These are phyloP conservation scores for Botryosphaeria dothidea DNA, from an alignment of 2,329 filamentous ascomycete genomes.

Conservation along the genomic window DNA sequence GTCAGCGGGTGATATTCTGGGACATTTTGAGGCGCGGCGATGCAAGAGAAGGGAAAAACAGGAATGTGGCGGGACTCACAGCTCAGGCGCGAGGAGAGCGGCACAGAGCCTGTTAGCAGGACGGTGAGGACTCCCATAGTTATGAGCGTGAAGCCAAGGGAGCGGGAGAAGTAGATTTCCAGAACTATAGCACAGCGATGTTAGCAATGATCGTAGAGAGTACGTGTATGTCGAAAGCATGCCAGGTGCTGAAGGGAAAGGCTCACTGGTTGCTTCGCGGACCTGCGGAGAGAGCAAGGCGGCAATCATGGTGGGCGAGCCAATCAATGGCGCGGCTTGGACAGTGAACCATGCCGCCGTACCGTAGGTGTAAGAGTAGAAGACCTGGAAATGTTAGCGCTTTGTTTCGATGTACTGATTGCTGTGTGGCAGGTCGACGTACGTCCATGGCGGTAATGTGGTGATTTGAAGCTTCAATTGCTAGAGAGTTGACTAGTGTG, in stretches of 20 bases:
- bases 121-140: constrained; percentile 65
- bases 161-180: constrained; percentile 73
- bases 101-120: constrained; percentile 70
- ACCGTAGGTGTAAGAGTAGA: constrained; percentile 45
- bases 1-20: not conserved
- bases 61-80: not conserved
- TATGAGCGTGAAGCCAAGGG: constrained; percentile 67
- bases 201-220: not conserved
- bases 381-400: constrained; percentile 34
- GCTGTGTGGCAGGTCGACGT: not conserved
- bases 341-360: constrained; percentile 46
- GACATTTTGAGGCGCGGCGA: not conserved
- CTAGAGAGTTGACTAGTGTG: not conserved
- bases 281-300: constrained; percentile 60
- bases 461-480: not conserved
- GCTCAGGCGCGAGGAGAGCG: constrained; percentile 56
- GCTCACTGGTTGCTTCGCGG: constrained; percentile 55
- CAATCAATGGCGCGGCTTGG: constrained; percentile 56
- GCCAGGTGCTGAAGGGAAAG: not conserved
- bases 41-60: not conserved
- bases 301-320: constrained; percentile 62
- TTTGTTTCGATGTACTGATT: not conserved
- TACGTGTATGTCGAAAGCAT: too few species aligned
- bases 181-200: constrained; percentile 47
- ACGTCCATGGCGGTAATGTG: constrained; percentile 6